Evolutionary conservation across 345 rosid species (phyloP).

Genomic region (Orychophragmus violaceus): DNA sequence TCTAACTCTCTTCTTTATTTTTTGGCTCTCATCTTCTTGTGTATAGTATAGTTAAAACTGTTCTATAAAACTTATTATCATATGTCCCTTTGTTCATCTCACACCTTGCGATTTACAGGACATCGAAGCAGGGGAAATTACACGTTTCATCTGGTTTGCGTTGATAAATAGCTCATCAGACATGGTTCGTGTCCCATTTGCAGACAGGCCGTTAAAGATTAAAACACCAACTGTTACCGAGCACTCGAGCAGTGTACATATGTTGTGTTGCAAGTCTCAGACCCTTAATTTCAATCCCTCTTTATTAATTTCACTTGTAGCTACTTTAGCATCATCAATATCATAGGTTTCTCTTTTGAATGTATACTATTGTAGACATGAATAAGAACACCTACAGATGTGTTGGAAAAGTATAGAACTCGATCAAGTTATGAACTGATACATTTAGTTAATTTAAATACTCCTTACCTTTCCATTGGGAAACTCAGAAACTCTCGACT

Average conservation of each 20-base stretch:
- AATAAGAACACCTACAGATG: constrained; percentile 12
- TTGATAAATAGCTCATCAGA: constrained; percentile 72
- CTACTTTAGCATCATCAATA: not conserved
- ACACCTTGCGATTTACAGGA: constrained; percentile 39
- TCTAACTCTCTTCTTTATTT: not conserved
- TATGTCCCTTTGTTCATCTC: not conserved
- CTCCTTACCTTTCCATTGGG: constrained; percentile 3
- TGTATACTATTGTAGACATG: constrained; percentile 20
- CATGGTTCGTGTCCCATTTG: constrained; percentile 78
- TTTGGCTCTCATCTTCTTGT: not conserved
- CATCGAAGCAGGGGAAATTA: constrained; percentile 52
- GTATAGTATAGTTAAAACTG: not conserved
- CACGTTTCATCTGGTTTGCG: constrained; percentile 70
- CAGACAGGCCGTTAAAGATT: constrained; percentile 48
- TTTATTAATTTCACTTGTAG: not conserved
- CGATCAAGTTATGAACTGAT: not conserved
- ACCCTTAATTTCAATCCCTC: not conserved
- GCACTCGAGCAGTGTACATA: constrained; percentile 19
- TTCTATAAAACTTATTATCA: no score
- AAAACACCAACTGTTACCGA: not conserved
- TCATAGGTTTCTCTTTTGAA: constrained; percentile 14
- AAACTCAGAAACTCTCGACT: no score
- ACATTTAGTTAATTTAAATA: constrained; percentile 3
- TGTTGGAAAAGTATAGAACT: constrained; percentile 3
- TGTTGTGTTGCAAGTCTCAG: constrained; percentile 19